Base-by-base conservation (phyloP, 768 basidiomycete species). In the Leccinum olivaceopallidum region DNA sequence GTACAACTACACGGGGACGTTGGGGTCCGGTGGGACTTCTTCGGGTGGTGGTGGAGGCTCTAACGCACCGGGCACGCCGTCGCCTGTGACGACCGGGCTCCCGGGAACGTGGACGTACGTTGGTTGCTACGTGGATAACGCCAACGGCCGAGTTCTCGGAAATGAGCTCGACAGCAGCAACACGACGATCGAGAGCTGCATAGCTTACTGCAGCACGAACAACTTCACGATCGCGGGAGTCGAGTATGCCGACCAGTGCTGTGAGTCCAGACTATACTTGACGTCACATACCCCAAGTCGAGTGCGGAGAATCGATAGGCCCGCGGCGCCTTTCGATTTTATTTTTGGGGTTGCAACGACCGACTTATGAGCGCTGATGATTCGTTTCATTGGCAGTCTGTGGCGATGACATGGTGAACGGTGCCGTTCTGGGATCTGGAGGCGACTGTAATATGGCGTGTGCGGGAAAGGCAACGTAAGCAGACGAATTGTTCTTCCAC, bases 51-150 rank as follows among this genome's bases (percentile, higher is more conserved):
- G 30, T 13, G 44, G 44, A 22, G 47, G 47, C 1, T 28, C 26
- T 7, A 28, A 47, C 22, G 6, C 12, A 22, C 47, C 22, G 10
- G 42, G n/a, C n/a, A n/a, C 42, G 18, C 42, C 42, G n/a, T 60
- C 57, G 2, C 81, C 83, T 0, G 83, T 88, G 30, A 79, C 76
- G 2, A 69, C 68, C 7, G 83, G 81, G 22, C 82, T 90, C 5
- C 83, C 85, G 1, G 71, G 71, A 6, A 76, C 76, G 24, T 90
- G 87, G 85, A 75, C 76, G 0, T 90, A 89, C 57, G 80, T 73
- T 26, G 84, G 78, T 6, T 90, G 90, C 65, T 92, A 82, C 71
- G 84, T 90, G 83, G 90, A 92, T 67, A 85, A 86, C 57, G 83
- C 81, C 0, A 68, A 81, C 64, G 90, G 90, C 12, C 87, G 89